Base-by-base conservation (phyloP, 2,329 filamentous ascomycete species). In the Aplosporella prunicola region DNA sequence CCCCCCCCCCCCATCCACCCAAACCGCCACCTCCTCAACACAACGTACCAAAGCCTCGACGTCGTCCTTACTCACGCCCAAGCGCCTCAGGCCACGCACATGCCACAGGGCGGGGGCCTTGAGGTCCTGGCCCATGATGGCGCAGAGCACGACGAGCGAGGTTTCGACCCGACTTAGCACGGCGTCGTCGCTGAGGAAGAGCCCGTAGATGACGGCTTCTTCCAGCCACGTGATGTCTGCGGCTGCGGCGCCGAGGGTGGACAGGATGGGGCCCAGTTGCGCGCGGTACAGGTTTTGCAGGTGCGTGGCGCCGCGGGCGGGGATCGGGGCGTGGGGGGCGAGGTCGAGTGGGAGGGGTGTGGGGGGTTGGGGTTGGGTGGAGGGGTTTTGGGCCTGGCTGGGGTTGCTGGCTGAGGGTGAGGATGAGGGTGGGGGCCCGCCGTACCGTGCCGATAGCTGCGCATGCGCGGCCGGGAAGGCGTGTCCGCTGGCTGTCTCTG, bases 91-190 rank as follows among this genome's bases (percentile, higher is more conserved):
- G 1, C 69, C 70, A 20, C 68, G 53, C 20, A 73, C 58, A 53
- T 78, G 73, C 71, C 72, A 78, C 11, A 61, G 64, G 2, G 71
- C 71, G 50, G 74, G 67, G 1, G 58, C 53, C 0, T 53, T 55
- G 13, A 76, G 49, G 40, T 76, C 76, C 48, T 77, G 73, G 5
- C 69, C 70, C 68, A 76, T 71, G 39, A 78, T 76, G 1, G 65
- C 68, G 3, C 63, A 55, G 3, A 76, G 52, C 1, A 72, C 69
- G 1, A 72, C 64, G 7, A 76, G 52, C 46, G 76, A 67, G 1
- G 73, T 75, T 32, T 74, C 72, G 3, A 72, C 41, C 8, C 68
- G 67, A 13, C 67, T 66, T 3, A 77, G 52, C 8, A 76, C 68
- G 44, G 61, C 65, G 17, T 72, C 67, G 49, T 77, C 72, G 8